Evolutionary conservation across 2,329 filamentous ascomycete genomes (phyloP).

Genomic region (Shiraia sp.): DNA sequence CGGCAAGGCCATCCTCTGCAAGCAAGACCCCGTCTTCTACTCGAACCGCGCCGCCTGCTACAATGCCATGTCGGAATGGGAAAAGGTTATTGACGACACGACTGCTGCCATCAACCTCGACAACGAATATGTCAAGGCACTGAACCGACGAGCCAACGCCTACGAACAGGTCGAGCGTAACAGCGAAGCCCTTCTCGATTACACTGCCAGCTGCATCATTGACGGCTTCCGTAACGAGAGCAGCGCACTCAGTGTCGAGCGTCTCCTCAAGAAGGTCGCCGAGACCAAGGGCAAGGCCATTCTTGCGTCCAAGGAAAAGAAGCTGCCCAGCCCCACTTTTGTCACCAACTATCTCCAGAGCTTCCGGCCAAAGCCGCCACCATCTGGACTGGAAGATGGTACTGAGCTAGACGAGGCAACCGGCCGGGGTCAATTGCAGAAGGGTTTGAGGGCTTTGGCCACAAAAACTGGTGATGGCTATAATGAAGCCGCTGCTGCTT

Average conservation of each 20-base stretch:
- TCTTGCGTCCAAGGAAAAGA: constrained; percentile 76
- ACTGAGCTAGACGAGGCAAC: constrained; percentile 76
- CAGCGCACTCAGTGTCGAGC: constrained; percentile 87
- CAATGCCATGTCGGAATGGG: constrained; percentile 90
- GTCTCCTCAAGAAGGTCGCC: constrained; percentile 93
- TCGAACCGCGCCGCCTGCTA: constrained; percentile 98
- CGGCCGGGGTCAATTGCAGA: constrained; percentile 82
- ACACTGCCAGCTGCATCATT: constrained; percentile 98
- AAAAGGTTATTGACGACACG: constrained; percentile 95
- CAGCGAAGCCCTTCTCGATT: constrained; percentile 94
- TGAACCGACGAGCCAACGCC: constrained; percentile 94
- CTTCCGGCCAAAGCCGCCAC: constrained; percentile 83
- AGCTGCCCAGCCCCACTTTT: constrained; percentile 92
- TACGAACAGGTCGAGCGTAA: constrained; percentile 92
- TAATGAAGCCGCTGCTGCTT: constrained; percentile 81
- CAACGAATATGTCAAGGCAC: constrained; percentile 93
- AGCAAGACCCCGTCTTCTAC: constrained; percentile 96
- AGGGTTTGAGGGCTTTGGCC: constrained; percentile 78
- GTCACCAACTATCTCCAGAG: constrained; percentile 99
- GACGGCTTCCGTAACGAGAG: constrained; percentile 93
- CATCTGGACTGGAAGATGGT: constrained; percentile 79
- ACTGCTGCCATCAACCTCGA: constrained; percentile 93
- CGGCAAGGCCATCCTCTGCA: constrained; percentile 94
- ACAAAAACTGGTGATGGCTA: constrained; percentile 91
- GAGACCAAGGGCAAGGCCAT: constrained; percentile 93